Conservation (phyloP, 1,284 basidiomycete genomes). For the Sutorius eximius region DNA sequence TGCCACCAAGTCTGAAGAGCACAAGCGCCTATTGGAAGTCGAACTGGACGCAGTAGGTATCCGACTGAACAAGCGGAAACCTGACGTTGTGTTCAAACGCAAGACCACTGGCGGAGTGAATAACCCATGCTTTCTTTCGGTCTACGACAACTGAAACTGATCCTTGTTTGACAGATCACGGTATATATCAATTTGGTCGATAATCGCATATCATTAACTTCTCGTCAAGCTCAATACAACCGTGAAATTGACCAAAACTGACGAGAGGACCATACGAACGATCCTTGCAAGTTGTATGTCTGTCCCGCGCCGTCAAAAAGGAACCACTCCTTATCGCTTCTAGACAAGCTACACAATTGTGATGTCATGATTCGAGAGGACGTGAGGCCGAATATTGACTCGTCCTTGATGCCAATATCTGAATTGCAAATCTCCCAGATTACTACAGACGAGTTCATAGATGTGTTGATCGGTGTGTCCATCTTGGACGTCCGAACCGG, state of each 20-base stretch:
- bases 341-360: slow-evolving; percentile 88
- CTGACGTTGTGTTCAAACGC: slow-evolving; percentile 85
- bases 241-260: slow-evolving; percentile 91
- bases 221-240: slow-evolving; percentile 75
- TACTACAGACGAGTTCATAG: slow-evolving; percentile 95
- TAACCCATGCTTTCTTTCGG: slow-evolving; percentile 13
- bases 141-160: not conserved
- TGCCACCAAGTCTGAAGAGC: slow-evolving; percentile 95
- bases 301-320: not conserved
- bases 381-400: slow-evolving; percentile 48
- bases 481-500: not conserved
- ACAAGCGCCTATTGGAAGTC: slow-evolving; percentile 83
- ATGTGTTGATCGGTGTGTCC: slow-evolving; percentile 81
- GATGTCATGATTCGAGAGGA: slow-evolving; percentile 98
- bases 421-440: slow-evolving; percentile 53
- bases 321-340: slow-evolving; percentile 2
- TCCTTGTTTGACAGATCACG: slow-evolving; percentile 24
- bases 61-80: slow-evolving; percentile 84
- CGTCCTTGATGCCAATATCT: not conserved
- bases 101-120: slow-evolving; percentile 90
- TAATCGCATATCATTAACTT: not conserved
- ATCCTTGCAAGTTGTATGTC: slow-evolving; percentile 82
- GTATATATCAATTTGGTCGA: slow-evolving; percentile 14
- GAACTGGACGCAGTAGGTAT: slow-evolving; percentile 98
- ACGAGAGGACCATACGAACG: slow-evolving; percentile 91